Evolutionary conservation across 106 monocot species (phyloP), one percentile per base, ranked within the genome.

Genomic region (Agapanthus africanus): DNA sequence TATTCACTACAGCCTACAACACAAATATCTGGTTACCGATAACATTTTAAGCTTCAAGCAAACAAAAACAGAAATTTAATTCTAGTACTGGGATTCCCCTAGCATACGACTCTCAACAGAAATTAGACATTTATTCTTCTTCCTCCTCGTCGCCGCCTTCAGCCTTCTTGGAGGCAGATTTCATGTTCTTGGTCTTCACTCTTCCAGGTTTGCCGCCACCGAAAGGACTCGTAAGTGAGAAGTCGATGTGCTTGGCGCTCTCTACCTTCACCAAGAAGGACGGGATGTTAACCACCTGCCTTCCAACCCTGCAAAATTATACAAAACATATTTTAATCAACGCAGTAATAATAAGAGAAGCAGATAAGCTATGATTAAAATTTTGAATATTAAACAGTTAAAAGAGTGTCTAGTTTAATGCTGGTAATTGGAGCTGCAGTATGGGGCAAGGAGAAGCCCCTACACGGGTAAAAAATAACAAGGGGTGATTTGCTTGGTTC

Each of bases 251-350:
- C 79, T 93, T 93, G 14, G 83, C 78, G 6, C 86, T 86, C 35
- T 93, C 93, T 38, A 85, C 67, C 63, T 84, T 83, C 66, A 93
- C 93, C 93, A 93, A 77, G 78, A 93, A 93, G 9, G 89, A 86
- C 30, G 93, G 93, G 30, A 86, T 89, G 66, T 93, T 93, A 1
- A 93, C 93, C 11, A 89, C 65, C 47, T 93, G 89, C 49, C 89
- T 80, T 11, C 84, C 93, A 76, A 93, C 88, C 74, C 88, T 86
- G 73, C 44, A 71, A 46, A 31, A 21, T n/a, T n/a, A 66, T 38
- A 60, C 15, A 73, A 31, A 25, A 19, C 6, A 63, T 22, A 22
- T 44, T n/a, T 25, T 36, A 30, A 2, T 57, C 30, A 57, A 11
- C 13, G 4, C 14, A 57, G 31, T 28, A 27, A 57, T 28, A 57